phyloP scores from a whole-genome alignment of 2,329 filamentous ascomycete genomes.

The Conoideocrella luteorostrata region DNA sequence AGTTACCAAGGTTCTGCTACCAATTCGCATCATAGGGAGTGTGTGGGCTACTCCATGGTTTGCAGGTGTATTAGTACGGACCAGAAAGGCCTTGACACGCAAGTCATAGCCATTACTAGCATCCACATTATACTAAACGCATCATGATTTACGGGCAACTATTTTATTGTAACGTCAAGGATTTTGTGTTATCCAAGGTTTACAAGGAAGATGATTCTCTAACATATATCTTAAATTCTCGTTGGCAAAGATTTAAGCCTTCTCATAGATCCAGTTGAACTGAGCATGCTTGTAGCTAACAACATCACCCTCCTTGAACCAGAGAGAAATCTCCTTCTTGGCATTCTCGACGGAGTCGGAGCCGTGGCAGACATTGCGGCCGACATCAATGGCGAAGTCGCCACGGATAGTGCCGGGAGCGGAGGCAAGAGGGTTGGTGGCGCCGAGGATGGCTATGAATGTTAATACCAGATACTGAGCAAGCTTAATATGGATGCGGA shows the following conservation, averaged over 20 bases:
- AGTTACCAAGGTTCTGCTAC: constrained; percentile 78
- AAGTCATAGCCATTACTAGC: constrained; percentile 16
- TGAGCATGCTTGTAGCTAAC: constrained; percentile 77
- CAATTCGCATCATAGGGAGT: constrained; percentile 68
- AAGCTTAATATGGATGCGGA: neutral
- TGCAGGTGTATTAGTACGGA: constrained; percentile 56
- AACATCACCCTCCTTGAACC: constrained; percentile 89
- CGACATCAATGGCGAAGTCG: constrained; percentile 72
- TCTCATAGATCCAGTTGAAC: constrained; percentile 97
- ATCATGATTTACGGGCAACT: too few relatives aligned
- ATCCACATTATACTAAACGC: too few relatives aligned
- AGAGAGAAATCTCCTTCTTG: constrained; percentile 98
- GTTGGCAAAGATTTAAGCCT: constrained; percentile 44
- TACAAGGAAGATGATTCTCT: neutral
- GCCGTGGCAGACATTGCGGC: constrained; percentile 99
- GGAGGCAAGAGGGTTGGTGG: constrained; percentile 96
- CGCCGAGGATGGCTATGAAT: constrained; percentile 74
- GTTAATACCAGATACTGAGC: constrained; percentile 7
- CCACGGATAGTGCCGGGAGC: constrained; percentile 97
- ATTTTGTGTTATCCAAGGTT: too few relatives aligned
- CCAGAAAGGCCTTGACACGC: constrained; percentile 23
- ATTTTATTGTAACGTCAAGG: too few relatives aligned
- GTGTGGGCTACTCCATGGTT: constrained; percentile 93
- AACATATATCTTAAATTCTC: neutral
- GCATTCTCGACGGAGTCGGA: constrained; percentile 98